Evolutionary conservation across 345 rosid genomes (phyloP).

Genomic region (Syzygium aromaticum): DNA sequence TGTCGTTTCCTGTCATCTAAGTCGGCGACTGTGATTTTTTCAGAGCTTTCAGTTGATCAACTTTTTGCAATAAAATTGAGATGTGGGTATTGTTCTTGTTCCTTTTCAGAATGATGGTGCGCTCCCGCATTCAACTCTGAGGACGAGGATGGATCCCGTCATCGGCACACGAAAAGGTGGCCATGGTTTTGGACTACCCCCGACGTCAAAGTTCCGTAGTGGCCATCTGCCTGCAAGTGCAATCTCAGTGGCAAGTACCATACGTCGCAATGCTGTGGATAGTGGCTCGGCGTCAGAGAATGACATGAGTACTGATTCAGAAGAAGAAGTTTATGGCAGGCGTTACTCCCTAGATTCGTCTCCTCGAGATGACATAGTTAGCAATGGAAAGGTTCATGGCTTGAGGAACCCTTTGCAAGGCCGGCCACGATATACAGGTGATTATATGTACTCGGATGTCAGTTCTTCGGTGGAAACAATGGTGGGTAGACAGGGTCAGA

Average conservation of each 20-base stretch:
- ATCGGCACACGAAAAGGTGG: conserved; percentile 18
- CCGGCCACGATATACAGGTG: conserved; percentile 33
- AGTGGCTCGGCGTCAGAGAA: conserved; percentile 53
- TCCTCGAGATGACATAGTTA: conserved; percentile 43
- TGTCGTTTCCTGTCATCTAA: neutral
- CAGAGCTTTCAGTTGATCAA: neutral
- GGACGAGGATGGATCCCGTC: conserved; percentile 25
- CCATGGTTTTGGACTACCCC: conserved; percentile 39
- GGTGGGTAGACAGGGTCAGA: conserved; percentile 18
- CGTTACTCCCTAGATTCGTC: conserved; percentile 60
- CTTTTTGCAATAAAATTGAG: neutral
- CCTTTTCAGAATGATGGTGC: conserved; percentile 26
- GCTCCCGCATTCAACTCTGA: conserved; percentile 21
- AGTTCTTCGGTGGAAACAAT: conserved; percentile 80
- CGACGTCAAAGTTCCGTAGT: conserved; percentile 50
- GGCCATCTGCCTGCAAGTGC: conserved; percentile 48
- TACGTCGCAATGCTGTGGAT: conserved; percentile 19
- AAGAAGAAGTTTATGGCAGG: conserved; percentile 41
- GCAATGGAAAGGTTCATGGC: conserved; percentile 22
- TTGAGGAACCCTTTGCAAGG: conserved; percentile 16
- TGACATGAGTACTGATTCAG: conserved; percentile 54
- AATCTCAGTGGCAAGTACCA: conserved; percentile 33
- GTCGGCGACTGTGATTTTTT: neutral
- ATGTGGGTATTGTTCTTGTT: neutral
- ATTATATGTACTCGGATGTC: conserved; percentile 58